Base-by-base conservation (phyloP, 768 basidiomycete species). In the Peribolospora kevripleyi region DNA sequence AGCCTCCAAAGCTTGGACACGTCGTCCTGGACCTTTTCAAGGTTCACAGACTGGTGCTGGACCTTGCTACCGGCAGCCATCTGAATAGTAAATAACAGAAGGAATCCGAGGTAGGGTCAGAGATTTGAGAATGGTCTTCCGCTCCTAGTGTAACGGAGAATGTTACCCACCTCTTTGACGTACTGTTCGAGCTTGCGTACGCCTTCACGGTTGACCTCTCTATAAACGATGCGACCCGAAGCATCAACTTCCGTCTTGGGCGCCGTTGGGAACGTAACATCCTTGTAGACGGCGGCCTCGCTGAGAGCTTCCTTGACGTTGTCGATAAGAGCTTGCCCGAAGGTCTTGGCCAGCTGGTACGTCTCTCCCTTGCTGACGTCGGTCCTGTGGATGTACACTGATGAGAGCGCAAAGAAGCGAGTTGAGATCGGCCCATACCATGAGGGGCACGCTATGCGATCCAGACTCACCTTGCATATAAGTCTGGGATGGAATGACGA, bases 161-260 rank as follows among this genome's bases (percentile, higher is more conserved):
- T 6, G 5, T 25, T 25, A 25, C 25, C 25, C 25, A 25, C 25
- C 25, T 25, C 25, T 25, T 25, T 57, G 45, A 71, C 93, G 63
- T 98, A 98, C 2, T 87, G 85, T 69, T 98, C 93, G 48, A 98
- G 74, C 70, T 97, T 95, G 63, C 93, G 82, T 48, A 97, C 91
- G 56, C 85, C 84, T 66, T 91, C 84, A 51, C 93, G 84, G 57
- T 86, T 84, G 56, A 95, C 84, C 68, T 98, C 93, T 4, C 81
- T 77, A 70, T 90, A 88, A 54, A 93, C 74, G 60, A 98, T 88
- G 54, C 97, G 90, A 36, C 93, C 93, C 70, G 84, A 86, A 50
- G 76, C 79, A 7, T 80, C 86, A 61, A 98, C 82, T 66, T 90
- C 85, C 6, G 91, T 97, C 64, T 80, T 79, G 43, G 93, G 93